These are phyloP conservation scores for Trichophyton benhamiae DNA, from an alignment of 2,329 filamentous ascomycete genomes.

Conservation along the genomic window DNA sequence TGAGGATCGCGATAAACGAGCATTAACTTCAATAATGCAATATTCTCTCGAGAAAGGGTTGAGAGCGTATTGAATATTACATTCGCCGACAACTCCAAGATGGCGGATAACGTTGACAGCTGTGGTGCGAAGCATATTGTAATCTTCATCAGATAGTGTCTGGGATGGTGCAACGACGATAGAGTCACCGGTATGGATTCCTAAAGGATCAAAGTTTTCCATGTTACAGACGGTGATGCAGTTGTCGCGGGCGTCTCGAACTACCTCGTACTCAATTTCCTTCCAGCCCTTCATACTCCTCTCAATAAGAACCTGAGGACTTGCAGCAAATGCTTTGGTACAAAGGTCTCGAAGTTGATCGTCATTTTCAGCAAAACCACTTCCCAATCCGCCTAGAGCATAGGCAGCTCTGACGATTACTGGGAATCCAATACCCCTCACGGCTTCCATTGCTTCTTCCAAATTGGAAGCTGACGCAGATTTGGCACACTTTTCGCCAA, in stretches of 20 bases:
- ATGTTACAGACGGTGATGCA: constrained; percentile 99
- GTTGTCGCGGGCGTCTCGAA: constrained; percentile 89
- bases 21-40: constrained; percentile 99
- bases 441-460: constrained; percentile 76
- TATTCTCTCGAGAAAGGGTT: constrained; percentile 94
- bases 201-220: constrained; percentile 98
- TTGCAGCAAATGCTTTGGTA: constrained; percentile 87
- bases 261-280: constrained; percentile 97
- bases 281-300: constrained; percentile 99
- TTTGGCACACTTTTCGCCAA: constrained; percentile 94
- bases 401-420: constrained; percentile 96
- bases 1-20: constrained; percentile 86
- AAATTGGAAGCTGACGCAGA: constrained; percentile 83
- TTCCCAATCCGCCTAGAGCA: constrained; percentile 85
- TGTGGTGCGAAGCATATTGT: constrained; percentile 96
- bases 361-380: constrained; percentile 87
- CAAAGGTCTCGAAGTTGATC: constrained; percentile 73
- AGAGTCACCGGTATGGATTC: constrained; percentile 95
- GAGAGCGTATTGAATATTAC: constrained; percentile 96
- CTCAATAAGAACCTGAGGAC: constrained; percentile 91
- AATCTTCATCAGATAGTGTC: constrained; percentile 92
- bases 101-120: constrained; percentile 96
- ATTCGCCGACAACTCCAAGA: constrained; percentile 93
- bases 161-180: constrained; percentile 97
- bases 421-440: constrained; percentile 85